These are phyloP conservation scores for Nepenthes gracilis DNA, from an alignment of 148 eudicot genomes.

Conservation along the genomic window DNA sequence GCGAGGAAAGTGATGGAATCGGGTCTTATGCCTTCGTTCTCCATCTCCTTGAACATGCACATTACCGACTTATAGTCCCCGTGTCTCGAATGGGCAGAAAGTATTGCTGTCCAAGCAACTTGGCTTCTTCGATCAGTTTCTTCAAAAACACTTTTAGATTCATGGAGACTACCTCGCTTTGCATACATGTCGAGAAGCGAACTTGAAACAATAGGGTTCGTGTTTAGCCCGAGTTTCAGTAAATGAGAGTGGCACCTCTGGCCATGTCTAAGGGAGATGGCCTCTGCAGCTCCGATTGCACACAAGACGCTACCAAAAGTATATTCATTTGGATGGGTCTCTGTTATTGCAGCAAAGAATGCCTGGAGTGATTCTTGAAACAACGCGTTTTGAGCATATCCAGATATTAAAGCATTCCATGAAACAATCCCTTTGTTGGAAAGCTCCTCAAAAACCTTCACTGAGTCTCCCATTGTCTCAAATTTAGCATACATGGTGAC, in stretches of 20 bases:
- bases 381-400: conserved; percentile 48
- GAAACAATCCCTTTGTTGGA: conserved; percentile 38
- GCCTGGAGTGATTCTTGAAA: conserved; percentile 56
- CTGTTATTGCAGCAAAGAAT: conserved; percentile 32
- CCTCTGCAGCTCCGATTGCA: conserved; percentile 74
- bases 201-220: conserved; percentile 42
- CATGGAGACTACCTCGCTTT: conserved; percentile 75
- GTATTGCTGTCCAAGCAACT: conserved; percentile 87
- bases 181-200: conserved; percentile 92
- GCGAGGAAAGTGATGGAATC: conserved; percentile 75
- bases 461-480: conserved; percentile 41
- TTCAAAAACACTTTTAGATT: conserved; percentile 43
- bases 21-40: conserved; percentile 36
- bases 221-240: conserved; percentile 48
- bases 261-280: conserved; percentile 58
- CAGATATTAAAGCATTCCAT: conserved; percentile 83
- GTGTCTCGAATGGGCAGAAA: conserved; percentile 79
- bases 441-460: conserved; percentile 57
- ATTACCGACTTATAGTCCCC: conserved; percentile 79
- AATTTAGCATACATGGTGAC: conserved; percentile 85
- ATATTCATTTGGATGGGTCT: conserved; percentile 48
- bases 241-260: conserved; percentile 60
- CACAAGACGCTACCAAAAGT: conserved; percentile 73
- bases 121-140: conserved; percentile 42
- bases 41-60: conserved; percentile 52